Percentiles rank a stretch among this genome's conserved stretches.
These are phyloP conservation scores for Aspergillus cejpii DNA, from an alignment of 2,329 filamentous ascomycete genomes.

Conservation along the genomic window DNA sequence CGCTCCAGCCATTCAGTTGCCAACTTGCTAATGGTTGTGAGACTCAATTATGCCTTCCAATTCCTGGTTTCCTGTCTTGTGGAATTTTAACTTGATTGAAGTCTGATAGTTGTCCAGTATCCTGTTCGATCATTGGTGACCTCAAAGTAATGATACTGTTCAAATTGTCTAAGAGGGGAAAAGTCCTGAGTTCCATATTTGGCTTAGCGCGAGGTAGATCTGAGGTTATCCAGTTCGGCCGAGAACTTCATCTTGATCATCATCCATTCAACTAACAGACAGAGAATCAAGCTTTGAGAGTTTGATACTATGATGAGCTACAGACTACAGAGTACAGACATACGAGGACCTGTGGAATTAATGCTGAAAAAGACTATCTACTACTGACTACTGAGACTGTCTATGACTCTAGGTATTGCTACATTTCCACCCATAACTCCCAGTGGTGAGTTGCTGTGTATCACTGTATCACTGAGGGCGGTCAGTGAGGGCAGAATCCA, in stretches of 20 bases:
- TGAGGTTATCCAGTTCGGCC: background rate
- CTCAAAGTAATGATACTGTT: background rate
- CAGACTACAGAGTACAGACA: background rate
- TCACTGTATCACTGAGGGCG: too few species aligned
- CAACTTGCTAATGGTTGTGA: background rate
- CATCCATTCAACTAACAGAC: too few species aligned
- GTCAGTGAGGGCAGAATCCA: too few species aligned
- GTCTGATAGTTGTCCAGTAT: slow-evolving; percentile 5
- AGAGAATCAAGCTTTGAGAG: background rate
- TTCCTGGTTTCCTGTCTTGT: background rate
- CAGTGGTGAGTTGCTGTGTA: too few species aligned
- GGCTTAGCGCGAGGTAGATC: slow-evolving; percentile 9
- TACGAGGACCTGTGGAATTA: too few species aligned
- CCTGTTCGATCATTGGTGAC: background rate
- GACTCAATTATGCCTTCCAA: background rate
- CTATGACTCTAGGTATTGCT: too few species aligned
- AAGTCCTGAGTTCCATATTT: slow-evolving; percentile 6
- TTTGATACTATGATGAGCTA: too few species aligned
- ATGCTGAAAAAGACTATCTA: too few species aligned
- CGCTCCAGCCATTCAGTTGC: slow-evolving; percentile 19
- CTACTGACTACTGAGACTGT: too few species aligned
- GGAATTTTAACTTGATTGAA: background rate
- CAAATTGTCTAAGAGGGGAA: too few species aligned
- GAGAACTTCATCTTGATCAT: too few species aligned
- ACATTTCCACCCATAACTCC: too few species aligned